Evolutionary conservation across 2,329 filamentous ascomycete genomes (phyloP).

Genomic region (Colletotrichum abscissum): DNA sequence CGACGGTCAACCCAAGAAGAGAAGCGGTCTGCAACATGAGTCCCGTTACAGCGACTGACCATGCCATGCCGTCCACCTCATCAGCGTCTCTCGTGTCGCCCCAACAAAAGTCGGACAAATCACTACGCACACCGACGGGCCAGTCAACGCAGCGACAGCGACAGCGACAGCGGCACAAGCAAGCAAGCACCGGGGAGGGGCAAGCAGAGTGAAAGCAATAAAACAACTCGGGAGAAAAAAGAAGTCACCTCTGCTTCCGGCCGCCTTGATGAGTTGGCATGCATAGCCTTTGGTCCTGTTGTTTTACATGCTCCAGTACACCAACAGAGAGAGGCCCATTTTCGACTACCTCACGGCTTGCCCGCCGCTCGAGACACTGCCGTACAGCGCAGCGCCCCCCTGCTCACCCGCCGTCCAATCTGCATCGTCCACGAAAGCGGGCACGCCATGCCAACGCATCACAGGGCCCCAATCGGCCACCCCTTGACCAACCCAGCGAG

Average conservation of each 20-base stretch:
- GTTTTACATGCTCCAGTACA: conserved; percentile 27
- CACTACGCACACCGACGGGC: conserved; percentile 20
- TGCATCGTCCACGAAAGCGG: conserved; percentile 37
- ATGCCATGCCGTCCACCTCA: conserved; percentile 15
- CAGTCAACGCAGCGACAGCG: conserved; percentile 20
- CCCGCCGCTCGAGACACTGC: conserved; percentile 8
- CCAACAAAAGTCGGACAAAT: conserved; percentile 31
- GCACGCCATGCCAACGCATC: conserved; percentile 37
- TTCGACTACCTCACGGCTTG: background rate
- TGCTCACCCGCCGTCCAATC: conserved; percentile 35
- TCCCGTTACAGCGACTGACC: background rate
- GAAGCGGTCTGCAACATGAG: conserved; percentile 14
- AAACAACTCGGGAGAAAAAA: background rate
- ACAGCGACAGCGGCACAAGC: background rate
- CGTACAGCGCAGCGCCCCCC: conserved; percentile 9
- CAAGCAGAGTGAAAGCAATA: background rate
- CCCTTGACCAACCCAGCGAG: conserved; percentile 22
- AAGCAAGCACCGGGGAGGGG: background rate
- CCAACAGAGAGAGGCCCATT: background rate
- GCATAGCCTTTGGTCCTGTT: conserved; percentile 33
- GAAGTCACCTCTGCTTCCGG: conserved; percentile 21
- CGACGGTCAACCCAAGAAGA: background rate
- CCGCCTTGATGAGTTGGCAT: conserved; percentile 35
- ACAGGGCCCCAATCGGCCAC: conserved; percentile 34
- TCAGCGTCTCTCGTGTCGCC: conserved; percentile 10